phyloP scores from a whole-genome alignment of 2,329 filamentous ascomycete species.

The Monilinia fructicola region DNA sequence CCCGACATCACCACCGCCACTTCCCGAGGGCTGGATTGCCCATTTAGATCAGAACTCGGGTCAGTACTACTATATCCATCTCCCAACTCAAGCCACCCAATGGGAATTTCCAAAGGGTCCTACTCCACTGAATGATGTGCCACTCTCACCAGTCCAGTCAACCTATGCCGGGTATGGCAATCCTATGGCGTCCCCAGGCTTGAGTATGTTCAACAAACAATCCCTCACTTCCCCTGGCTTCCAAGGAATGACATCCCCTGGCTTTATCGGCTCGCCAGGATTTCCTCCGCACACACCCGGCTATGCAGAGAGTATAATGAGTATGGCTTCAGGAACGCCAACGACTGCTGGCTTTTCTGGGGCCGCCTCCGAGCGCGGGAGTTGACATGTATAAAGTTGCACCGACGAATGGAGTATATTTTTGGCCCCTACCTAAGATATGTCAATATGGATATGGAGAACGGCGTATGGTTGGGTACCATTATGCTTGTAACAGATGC shows the following conservation, averaged over 20 bases:
- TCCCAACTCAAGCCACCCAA: conserved; percentile 91
- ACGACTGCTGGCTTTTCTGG: conserved; percentile 81
- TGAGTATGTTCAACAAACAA: conserved; percentile 55
- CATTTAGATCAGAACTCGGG: conserved; percentile 94
- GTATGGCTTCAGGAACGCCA: conserved; percentile 72
- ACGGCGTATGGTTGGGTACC: conserved; percentile 86
- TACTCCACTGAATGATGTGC: conserved; percentile 77
- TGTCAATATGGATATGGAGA: conserved; percentile 94
- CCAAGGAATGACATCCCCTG: conserved; percentile 19
- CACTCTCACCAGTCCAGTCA: conserved; percentile 72
- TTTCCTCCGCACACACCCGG: conserved; percentile 80
- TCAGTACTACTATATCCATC: conserved; percentile 98
- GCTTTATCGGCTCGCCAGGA: conserved; percentile 62
- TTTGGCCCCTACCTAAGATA: conserved; percentile 96
- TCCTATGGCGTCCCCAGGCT: conserved; percentile 66
- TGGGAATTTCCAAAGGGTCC: conserved; percentile 99
- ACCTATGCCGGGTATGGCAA: conserved; percentile 58
- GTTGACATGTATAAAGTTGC: conserved; percentile 92
- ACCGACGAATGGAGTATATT: conserved; percentile 95
- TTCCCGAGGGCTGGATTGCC: conserved; percentile 97
- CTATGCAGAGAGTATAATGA: conserved; percentile 84
- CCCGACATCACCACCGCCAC: conserved; percentile 81
- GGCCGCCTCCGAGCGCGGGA: conserved; percentile 83
- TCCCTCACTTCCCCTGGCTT: conserved; percentile 52
- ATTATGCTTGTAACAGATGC: conserved; percentile 91